Percentiles rank a stretch among this genome's conserved stretches.
Evolutionary conservation across 2,329 filamentous ascomycete species (phyloP).

Genomic region (Sporothrix pseudoabietina): DNA sequence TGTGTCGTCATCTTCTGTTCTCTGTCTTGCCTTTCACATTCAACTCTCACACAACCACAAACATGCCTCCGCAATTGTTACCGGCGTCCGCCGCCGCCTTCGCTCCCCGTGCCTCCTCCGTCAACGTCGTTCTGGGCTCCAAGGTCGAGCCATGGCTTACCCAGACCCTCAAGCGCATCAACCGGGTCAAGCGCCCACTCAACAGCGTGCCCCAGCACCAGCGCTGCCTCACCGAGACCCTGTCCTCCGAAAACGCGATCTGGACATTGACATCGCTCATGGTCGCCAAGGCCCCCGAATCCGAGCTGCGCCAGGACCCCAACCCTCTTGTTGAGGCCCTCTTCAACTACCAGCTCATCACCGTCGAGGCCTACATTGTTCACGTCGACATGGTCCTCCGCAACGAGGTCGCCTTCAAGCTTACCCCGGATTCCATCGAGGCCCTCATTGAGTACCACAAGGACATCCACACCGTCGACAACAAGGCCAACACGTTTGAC

Average conservation of each 20-base stretch:
- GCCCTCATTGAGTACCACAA: slow-evolving; percentile 93
- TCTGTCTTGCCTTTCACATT: neutral
- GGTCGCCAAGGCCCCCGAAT: slow-evolving; percentile 84
- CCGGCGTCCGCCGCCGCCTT: slow-evolving; percentile 96
- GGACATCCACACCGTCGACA: slow-evolving; percentile 89
- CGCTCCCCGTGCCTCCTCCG: slow-evolving; percentile 83
- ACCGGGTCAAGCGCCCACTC: slow-evolving; percentile 91
- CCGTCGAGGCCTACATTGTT: slow-evolving; percentile 96
- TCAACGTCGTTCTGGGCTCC: slow-evolving; percentile 89
- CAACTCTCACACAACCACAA: slow-evolving; percentile 26
- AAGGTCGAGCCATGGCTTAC: slow-evolving; percentile 97
- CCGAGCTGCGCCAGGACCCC: slow-evolving; percentile 78
- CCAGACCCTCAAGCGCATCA: slow-evolving; percentile 93
- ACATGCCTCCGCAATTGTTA: slow-evolving; percentile 89
- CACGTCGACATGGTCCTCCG: slow-evolving; percentile 98
- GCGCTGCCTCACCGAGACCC: slow-evolving; percentile 89
- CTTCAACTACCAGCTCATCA: slow-evolving; percentile 89
- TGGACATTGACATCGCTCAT: slow-evolving; percentile 94
- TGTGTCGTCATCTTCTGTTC: too few relatives aligned
- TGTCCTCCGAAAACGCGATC: slow-evolving; percentile 86
- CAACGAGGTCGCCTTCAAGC: slow-evolving; percentile 97
- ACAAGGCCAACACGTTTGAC: slow-evolving; percentile 83
- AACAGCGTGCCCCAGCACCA: slow-evolving; percentile 97
- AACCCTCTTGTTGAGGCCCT: slow-evolving; percentile 84
- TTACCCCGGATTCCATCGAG: slow-evolving; percentile 93